Evolutionary conservation across 2,329 filamentous ascomycete genomes (phyloP).

Genomic region (Hymenoscyphus infarciens): DNA sequence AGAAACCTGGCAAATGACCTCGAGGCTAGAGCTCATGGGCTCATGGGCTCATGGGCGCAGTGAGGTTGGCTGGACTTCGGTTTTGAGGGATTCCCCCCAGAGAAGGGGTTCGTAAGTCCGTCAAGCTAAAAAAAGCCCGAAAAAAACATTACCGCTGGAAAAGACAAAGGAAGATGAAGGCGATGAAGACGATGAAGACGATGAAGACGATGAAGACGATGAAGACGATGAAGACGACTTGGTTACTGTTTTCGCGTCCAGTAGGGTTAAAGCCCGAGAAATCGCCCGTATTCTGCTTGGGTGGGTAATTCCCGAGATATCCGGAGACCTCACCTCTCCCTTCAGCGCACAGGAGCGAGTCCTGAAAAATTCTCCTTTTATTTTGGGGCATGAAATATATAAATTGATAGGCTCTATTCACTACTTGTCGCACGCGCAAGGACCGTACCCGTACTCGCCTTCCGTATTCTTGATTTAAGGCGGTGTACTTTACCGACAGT

Average conservation of each 20-base stretch:
- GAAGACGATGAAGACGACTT: background rate
- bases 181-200: no score
- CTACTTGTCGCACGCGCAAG: background rate
- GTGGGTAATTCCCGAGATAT: background rate
- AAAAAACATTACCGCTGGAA: no score
- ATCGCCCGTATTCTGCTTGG: background rate
- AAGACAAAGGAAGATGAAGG: no score
- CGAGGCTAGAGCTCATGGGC: no score
- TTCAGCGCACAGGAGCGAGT: no score
- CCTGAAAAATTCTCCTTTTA: background rate
- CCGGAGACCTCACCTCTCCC: background rate
- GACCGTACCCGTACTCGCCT: background rate
- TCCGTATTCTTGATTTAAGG: background rate
- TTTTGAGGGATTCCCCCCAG: no score
- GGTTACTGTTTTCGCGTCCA: background rate
- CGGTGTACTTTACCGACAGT: background rate
- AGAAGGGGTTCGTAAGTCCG: no score
- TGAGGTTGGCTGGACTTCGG: no score
- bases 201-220: no score
- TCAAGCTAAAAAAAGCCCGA: no score
- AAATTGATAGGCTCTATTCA: background rate
- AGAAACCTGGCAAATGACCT: no score
- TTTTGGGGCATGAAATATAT: background rate
- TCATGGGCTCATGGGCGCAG: no score
- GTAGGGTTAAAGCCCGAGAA: background rate